A percentile compares a stretch with the other conserved stretches of the same genome.
Evolutionary conservation across 805 yeast species (phyloP).

Genomic region (Wickerhamomyces rabaulensis): DNA sequence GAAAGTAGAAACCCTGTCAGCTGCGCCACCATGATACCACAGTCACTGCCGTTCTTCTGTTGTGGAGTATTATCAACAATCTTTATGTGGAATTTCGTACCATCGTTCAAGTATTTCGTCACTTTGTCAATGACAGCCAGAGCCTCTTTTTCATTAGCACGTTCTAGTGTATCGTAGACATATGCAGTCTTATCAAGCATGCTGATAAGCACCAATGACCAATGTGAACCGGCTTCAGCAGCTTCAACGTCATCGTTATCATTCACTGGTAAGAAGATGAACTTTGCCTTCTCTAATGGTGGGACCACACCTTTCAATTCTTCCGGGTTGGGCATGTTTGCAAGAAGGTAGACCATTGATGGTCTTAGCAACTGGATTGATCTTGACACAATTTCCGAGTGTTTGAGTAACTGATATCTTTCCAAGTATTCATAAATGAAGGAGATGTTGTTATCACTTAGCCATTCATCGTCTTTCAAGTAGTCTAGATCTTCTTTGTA

Average conservation of each 20-base stretch:
- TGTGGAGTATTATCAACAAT: constrained; percentile 39
- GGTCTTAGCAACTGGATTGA: constrained; percentile 47
- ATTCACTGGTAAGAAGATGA: constrained; percentile 65
- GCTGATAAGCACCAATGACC: constrained; percentile 61
- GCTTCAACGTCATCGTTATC: constrained; percentile 55
- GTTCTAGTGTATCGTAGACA: constrained; percentile 51
- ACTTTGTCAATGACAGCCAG: constrained; percentile 18
- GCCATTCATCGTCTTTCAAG: constrained; percentile 63
- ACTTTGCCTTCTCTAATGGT: constrained; percentile 34
- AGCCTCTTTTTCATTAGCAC: constrained; percentile 22
- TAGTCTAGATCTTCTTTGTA: constrained; percentile 54
- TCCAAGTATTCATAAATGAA: constrained; percentile 57
- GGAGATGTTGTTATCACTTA: constrained; percentile 64
- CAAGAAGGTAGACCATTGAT: constrained; percentile 56
- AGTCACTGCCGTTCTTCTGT: constrained; percentile 61
- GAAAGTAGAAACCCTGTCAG: constrained; percentile 31
- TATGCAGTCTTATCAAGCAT: constrained; percentile 41
- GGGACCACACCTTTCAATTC: constrained; percentile 43
- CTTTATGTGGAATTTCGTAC: constrained; percentile 19
- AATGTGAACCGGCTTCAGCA: constrained; percentile 68
- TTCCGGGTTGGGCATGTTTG: constrained; percentile 44
- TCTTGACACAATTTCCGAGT: constrained; percentile 21
- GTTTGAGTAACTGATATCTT: constrained; percentile 24
- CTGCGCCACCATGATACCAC: constrained; percentile 41
- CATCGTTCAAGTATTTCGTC: constrained; percentile 13